A percentile compares a stretch with the other conserved stretches of the same genome.
Evolutionary conservation across 176 grass and related monocot species (phyloP).

Genomic region (Typha latifolia): DNA sequence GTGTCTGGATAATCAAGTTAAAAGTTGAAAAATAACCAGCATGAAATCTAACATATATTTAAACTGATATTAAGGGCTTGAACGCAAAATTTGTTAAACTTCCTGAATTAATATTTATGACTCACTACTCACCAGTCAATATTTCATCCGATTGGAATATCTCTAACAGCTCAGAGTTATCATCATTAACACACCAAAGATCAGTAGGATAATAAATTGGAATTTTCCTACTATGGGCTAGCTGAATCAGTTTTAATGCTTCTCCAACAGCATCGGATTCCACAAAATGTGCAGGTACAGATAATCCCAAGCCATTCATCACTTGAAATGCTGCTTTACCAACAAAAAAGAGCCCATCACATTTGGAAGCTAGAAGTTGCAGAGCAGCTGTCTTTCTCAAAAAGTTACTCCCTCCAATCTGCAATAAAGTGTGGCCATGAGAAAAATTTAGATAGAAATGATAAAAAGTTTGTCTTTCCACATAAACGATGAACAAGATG

Average conservation of each 20-base stretch:
- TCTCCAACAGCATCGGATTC: constrained; percentile 49
- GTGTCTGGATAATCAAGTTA: neutral
- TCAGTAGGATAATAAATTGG: constrained; percentile 82
- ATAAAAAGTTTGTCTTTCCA: neutral
- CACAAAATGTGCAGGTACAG: constrained; percentile 38
- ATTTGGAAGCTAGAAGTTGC: constrained; percentile 48
- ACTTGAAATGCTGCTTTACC: constrained; percentile 88
- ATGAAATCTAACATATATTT: neutral
- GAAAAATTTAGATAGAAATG: constrained; percentile 5
- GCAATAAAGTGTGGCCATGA: constrained; percentile 29
- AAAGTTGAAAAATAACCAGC: neutral
- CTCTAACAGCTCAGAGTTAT: constrained; percentile 17
- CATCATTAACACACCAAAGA: constrained; percentile 44
- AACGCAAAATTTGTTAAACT: neutral
- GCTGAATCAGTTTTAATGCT: constrained; percentile 54
- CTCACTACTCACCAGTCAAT: constrained; percentile 34
- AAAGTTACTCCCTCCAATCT: constrained; percentile 90
- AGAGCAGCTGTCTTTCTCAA: constrained; percentile 61
- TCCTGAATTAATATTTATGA: neutral
- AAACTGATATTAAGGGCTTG: neutral
- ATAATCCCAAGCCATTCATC: constrained; percentile 61
- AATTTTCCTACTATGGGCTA: constrained; percentile 39
- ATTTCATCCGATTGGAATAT: constrained; percentile 39
- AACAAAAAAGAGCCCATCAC: constrained; percentile 65
- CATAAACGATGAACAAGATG: neutral